phyloP scores from a whole-genome alignment of 306 rosid species.

The Erythrophleum fordii region DNA sequence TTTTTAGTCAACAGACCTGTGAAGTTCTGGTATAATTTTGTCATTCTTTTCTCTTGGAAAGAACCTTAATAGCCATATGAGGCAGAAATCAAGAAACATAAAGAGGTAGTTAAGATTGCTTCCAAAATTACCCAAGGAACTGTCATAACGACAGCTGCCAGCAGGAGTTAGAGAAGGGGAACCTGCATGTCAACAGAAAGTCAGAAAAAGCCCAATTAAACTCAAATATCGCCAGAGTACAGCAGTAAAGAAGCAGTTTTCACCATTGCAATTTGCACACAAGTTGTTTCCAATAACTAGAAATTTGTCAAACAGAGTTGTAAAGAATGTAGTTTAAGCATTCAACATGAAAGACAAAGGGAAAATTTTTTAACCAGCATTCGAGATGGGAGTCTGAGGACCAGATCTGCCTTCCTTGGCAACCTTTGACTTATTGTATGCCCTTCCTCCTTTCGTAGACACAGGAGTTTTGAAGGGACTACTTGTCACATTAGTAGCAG shows the following conservation, averaged over 20 bases:
- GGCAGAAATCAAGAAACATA: conserved; percentile 23
- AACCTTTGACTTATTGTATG: conserved; percentile 67
- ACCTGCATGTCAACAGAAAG: conserved; percentile 55
- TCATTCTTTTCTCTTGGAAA: conserved; percentile 39
- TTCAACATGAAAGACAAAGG: conserved; percentile 3
- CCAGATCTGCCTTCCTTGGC: conserved; percentile 69
- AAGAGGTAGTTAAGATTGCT: conserved; percentile 24
- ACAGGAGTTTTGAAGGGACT: conserved; percentile 80
- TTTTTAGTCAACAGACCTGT: conserved; percentile 95
- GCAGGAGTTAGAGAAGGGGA: conserved; percentile 93
- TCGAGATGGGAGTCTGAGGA: conserved; percentile 82
- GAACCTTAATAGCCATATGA: conserved; percentile 33
- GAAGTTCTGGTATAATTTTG: conserved; percentile 45
- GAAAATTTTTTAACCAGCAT: conserved; percentile 58
- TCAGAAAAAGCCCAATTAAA: conserved; percentile 27
- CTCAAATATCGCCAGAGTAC: background rate
- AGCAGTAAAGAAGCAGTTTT: conserved; percentile 26
- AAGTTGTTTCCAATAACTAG: conserved; percentile 31
- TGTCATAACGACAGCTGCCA: conserved; percentile 88
- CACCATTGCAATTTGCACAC: conserved; percentile 14
- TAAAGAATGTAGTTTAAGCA: background rate
- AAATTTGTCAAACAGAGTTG: conserved; percentile 29
- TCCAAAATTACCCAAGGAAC: conserved; percentile 82
- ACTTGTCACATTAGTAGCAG: conserved; percentile 51
- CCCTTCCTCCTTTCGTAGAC: conserved; percentile 82